These are phyloP conservation scores for Talaromyces sp. DNA, from an alignment of 2,329 filamentous ascomycete species.

Conservation along the genomic window DNA sequence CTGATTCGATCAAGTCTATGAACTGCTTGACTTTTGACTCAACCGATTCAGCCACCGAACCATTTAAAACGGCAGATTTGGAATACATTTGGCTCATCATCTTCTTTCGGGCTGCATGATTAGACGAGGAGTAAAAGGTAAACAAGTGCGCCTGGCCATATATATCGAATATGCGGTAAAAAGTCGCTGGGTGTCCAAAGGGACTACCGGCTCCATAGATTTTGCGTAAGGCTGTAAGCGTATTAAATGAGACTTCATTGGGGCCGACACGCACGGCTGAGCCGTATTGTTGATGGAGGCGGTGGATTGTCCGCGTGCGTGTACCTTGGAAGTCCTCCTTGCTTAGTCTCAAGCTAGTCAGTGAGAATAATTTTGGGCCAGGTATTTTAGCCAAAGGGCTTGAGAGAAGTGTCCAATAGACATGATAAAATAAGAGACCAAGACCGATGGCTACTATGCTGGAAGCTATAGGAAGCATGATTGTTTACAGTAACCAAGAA, in stretches of 20 bases:
- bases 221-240: background rate
- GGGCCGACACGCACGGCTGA: background rate
- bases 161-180: constrained; percentile 1
- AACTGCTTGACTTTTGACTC: background rate
- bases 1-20: background rate
- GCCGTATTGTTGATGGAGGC: background rate
- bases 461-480: background rate
- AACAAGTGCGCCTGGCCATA: background rate
- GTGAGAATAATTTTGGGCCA: background rate
- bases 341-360: background rate
- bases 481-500: background rate
- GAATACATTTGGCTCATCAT: background rate
- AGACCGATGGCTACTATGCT: background rate
- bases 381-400: background rate
- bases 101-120: background rate
- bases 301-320: constrained; percentile 1
- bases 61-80: background rate
- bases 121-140: constrained; percentile 1
- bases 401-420: background rate
- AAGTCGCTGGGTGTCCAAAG: background rate
- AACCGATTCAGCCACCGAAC: background rate
- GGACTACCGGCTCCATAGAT: background rate
- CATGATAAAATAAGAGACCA: background rate
- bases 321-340: background rate
- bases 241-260: constrained; percentile 4